These are phyloP conservation scores for Lasiosphaeria hispida DNA, from an alignment of 495 filamentous ascomycete genomes.

Conservation along the genomic window DNA sequence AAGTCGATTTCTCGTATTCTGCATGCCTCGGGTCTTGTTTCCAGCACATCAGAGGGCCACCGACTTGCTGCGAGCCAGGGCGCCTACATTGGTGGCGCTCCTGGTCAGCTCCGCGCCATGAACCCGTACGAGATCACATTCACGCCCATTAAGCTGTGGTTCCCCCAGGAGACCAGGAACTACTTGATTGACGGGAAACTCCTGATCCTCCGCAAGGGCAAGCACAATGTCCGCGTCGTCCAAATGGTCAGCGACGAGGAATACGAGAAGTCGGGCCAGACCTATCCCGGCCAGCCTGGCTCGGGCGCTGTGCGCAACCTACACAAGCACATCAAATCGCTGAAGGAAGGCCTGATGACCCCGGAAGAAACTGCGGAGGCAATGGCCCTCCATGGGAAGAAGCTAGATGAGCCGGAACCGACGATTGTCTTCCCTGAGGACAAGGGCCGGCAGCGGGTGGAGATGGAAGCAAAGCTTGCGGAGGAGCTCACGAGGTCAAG, in stretches of 20 bases:
- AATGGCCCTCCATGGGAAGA: conserved; percentile 41
- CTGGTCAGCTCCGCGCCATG: conserved; percentile 51
- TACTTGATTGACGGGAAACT: conserved; percentile 63
- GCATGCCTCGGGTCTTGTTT: conserved; percentile 64
- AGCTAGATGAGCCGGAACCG: neutral
- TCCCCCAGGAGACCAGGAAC: conserved; percentile 52
- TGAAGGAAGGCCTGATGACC: conserved; percentile 18
- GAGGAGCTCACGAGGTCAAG: conserved; percentile 14
- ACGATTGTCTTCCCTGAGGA: conserved; percentile 23
- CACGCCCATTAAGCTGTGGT: conserved; percentile 59
- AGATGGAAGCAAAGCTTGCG: conserved; percentile 21
- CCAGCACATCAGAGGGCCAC: conserved; percentile 63
- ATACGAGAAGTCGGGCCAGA: conserved; percentile 45
- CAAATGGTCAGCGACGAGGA: conserved; percentile 70
- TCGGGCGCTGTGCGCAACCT: conserved; percentile 38
- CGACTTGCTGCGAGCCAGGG: conserved; percentile 58
- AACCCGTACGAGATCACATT: conserved; percentile 56
- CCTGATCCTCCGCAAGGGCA: conserved; percentile 71
- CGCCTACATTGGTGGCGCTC: conserved; percentile 62
- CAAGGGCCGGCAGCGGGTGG: conserved; percentile 11
- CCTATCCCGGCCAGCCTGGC: conserved; percentile 44
- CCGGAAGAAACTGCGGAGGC: conserved; percentile 23
- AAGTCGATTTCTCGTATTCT: conserved; percentile 63
- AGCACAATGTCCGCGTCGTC: conserved; percentile 75
- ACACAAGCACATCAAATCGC: conserved; percentile 19